Base-by-base conservation (phyloP, 192 early-diverging fungal genomes). In the Geranomyces michiganensis region DNA sequence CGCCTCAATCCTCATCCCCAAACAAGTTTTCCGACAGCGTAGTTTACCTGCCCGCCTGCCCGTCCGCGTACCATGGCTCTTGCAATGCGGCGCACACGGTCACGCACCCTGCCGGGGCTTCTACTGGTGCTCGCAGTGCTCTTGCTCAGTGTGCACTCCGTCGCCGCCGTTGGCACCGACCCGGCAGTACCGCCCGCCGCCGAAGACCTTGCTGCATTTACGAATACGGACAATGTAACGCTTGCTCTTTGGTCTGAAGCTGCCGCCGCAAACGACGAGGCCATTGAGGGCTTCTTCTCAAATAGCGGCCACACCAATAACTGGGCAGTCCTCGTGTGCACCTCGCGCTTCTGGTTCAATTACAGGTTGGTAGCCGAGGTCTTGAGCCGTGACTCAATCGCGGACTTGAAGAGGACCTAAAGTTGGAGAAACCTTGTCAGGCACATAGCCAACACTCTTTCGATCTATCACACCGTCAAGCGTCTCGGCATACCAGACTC, bases 261-360 rank as follows among this genome's bases (percentile, higher is more conserved):
- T 19, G 27, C 31, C 7, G 26, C 5, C 3, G 58, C 31, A 19
- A 64, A 65, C 31, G 58, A 68, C 22, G 66, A 49, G 13, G 56
- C 44, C 14, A 51, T 83, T 27, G 82, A 81, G n/a, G 82, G 82
- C 22, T 83, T 83, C 69, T 83, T 83, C 55, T 71, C 76, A 17
- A 46, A 19, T n/a, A 75, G 78, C 62, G 82, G 84, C 9, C 87
- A 87, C 72, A 96, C 96, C 32, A 99, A 98, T 79, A 99, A 99
- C 81, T 99, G 97, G 97, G 97, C 97, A 0, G 96, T 99, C 0
- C 79, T 99, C 71, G 96, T 96, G 27, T 93, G 94, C 82, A 96
- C 97, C 1, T 99, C 97, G 14, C 89, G 97, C 9, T 99, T 96
- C 79, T 99, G 97, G 97, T 97, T 99, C 86, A 99, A 99, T 80